Percentiles rank a stretch among this genome's conserved stretches.
Conservation (phyloP, 1,284 basidiomycete species). For the Leccinum subrobustum region DNA sequence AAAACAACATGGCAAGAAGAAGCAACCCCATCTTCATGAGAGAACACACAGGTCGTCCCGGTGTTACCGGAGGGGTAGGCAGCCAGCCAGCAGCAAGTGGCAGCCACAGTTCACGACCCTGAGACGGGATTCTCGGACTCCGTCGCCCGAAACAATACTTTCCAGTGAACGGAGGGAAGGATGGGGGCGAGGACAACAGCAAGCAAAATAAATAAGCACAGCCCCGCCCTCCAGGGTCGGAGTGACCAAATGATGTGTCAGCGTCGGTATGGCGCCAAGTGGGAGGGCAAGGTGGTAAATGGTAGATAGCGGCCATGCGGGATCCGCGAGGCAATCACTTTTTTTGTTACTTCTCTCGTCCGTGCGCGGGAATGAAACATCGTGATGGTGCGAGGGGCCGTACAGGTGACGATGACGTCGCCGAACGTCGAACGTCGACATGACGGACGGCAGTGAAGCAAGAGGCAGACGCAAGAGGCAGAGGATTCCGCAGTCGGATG, state of each 20-base stretch:
- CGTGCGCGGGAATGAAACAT: constrained; percentile 33
- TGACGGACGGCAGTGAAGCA: constrained; percentile 2
- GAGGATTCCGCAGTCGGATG: constrained; percentile 14
- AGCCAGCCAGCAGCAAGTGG: not conserved
- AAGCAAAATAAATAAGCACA: constrained; percentile 12
- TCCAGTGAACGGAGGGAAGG: not conserved
- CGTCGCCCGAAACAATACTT: not conserved
- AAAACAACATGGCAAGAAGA: not conserved
- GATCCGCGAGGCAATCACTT: constrained; percentile 26
- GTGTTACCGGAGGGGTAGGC: not conserved
- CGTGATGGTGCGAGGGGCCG: constrained; percentile 13
- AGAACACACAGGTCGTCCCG: not conserved
- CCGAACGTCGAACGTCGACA: not conserved
- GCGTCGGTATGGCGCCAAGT: constrained; percentile 24
- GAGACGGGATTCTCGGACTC: not conserved
- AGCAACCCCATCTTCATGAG: not conserved
- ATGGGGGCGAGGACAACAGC: not conserved
- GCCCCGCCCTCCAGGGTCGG: constrained; percentile 6
- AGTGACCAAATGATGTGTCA: not conserved
- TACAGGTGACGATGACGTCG: constrained; percentile 28
- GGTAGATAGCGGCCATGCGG: constrained; percentile 26
- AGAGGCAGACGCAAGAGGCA: not conserved
- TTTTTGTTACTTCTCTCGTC: constrained; percentile 3
- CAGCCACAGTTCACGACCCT: not conserved
- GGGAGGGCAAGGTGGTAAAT: not conserved